Evolutionary conservation across 1,139 yeast species (phyloP), one percentile per base, ranked within the genome.

Genomic region (Pichia sp.): DNA sequence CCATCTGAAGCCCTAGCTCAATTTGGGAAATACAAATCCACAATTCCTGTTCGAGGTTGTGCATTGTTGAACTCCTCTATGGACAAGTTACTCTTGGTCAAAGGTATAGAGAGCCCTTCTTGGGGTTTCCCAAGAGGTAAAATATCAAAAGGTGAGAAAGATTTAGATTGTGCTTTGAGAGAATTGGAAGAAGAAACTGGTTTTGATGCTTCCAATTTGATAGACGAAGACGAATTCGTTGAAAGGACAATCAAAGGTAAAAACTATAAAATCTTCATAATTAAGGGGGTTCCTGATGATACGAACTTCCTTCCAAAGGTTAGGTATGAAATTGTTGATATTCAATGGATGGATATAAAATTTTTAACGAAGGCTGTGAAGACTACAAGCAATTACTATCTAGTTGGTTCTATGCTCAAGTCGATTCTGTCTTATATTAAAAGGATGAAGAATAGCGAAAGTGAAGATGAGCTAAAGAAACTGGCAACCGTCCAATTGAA

Each of bases 51-150:
- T 1, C 78, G 99, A 65, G 99, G 99, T 29, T 95, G 95, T 52
- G 97, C 97, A 13, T 76, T 95, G 52, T 80, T 95, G 64, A 90
- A 90, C 68, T 76, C 79, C 54, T 81, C 79, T 46, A 72, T 90
- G 74, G 79, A 84, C 55, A 89, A 88, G 66, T 77, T 90, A 8
- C 67, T 95, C 44, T 73, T 95, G 64, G 96, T 93, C 3, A 85
- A 89, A 67, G 98, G 97, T 2, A 85, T 85, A 57, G 95, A 89
- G 62, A 81, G 92, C n/a, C 75, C 75, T 44, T 74, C 82, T 2
- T 95, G 99, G 99, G 89, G 97, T 5, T 95, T 95, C 66, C 99
- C 99, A 5, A 77, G 97, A 68, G 99, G 99, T 8, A 95, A 95
- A 71, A 95, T 95, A 56, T 88, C 96, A 44, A 92, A 93, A 68